Percentiles rank a stretch among this genome's conserved stretches.
Conservation (phyloP, 2,329 filamentous ascomycete genomes). For the Hymenoscyphus fraxineus region DNA sequence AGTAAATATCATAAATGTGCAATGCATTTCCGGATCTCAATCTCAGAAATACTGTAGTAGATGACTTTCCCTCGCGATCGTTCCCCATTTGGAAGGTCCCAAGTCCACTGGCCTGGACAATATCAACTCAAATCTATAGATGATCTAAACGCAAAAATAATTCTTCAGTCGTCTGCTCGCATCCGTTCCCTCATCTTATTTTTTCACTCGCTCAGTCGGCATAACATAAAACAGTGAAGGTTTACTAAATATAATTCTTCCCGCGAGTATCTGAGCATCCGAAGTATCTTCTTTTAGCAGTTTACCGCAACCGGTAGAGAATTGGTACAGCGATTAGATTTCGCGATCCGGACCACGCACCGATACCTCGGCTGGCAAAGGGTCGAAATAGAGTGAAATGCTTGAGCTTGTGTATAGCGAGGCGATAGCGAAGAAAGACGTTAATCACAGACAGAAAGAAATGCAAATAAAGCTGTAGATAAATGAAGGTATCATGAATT, state of each 20-base stretch:
- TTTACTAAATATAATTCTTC: background rate
- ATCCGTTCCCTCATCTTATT: background rate
- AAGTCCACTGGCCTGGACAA: too few relatives aligned
- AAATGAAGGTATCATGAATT: background rate
- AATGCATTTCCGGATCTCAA: too few relatives aligned
- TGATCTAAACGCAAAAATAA: background rate
- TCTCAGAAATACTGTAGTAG: too few relatives aligned
- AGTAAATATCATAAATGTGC: too few relatives aligned
- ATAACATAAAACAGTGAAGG: background rate
- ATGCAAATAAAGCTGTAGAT: background rate
- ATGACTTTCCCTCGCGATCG: too few relatives aligned
- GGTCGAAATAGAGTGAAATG: background rate
- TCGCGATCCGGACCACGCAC: background rate
- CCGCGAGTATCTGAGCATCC: background rate
- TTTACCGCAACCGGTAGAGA: background rate
- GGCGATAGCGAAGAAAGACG: background rate
- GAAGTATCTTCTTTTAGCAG: background rate
- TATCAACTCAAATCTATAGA: background rate
- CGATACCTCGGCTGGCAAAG: background rate
- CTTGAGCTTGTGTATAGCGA: background rate
- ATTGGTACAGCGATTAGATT: background rate
- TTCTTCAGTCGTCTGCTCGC: background rate
- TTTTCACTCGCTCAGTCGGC: background rate
- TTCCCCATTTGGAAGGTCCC: too few relatives aligned
- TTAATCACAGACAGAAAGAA: background rate